A percentile compares a stretch with the other conserved stretches of the same genome.
phyloP scores from a whole-genome alignment of 345 rosid species.

The Trapa bicornis region DNA sequence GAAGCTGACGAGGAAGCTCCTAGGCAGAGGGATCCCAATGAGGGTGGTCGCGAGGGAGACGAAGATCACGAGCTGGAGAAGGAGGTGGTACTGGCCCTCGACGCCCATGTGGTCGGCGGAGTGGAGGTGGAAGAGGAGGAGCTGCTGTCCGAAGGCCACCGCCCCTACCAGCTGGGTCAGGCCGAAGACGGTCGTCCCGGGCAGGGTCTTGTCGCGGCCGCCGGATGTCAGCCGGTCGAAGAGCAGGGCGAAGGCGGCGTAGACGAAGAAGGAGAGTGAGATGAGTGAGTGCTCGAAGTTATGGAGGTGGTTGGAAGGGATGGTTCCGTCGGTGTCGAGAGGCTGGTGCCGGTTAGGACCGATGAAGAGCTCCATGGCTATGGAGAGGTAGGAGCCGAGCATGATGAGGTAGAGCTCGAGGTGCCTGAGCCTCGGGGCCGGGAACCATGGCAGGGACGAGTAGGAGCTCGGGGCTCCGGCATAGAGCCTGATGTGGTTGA shows the following conservation, averaged over 20 bases:
- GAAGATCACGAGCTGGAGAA: slow-evolving; percentile 39
- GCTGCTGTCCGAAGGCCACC: slow-evolving; percentile 55
- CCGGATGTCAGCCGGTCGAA: slow-evolving; percentile 20
- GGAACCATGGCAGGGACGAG: slow-evolving; percentile 52
- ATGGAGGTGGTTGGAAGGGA: slow-evolving; percentile 77
- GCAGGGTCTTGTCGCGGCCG: not conserved
- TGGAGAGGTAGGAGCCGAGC: slow-evolving; percentile 39
- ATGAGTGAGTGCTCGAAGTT: slow-evolving; percentile 77
- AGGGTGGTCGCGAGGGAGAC: slow-evolving; percentile 54
- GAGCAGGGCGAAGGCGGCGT: slow-evolving; percentile 43
- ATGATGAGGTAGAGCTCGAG: slow-evolving; percentile 53
- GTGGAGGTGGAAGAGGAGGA: slow-evolving; percentile 68
- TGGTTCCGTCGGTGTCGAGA: slow-evolving; percentile 61
- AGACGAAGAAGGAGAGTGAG: slow-evolving; percentile 50
- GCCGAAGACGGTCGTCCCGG: slow-evolving; percentile 20
- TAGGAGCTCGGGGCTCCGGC: slow-evolving; percentile 38
- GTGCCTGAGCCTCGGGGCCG: slow-evolving; percentile 34
- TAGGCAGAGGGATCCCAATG: slow-evolving; percentile 44
- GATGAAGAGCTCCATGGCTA: slow-evolving; percentile 70
- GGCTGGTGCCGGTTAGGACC: slow-evolving; percentile 71
- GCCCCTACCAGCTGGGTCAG: slow-evolving; percentile 45
- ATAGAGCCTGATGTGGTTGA: slow-evolving; percentile 57
- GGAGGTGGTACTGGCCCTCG: slow-evolving; percentile 76
- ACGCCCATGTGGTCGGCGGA: slow-evolving; percentile 72
- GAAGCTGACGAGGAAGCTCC: slow-evolving; percentile 58